Evolutionary conservation across 495 filamentous ascomycete genomes (phyloP), one percentile per base, ranked within the genome.

Genomic region (Penicillium riverlandense): DNA sequence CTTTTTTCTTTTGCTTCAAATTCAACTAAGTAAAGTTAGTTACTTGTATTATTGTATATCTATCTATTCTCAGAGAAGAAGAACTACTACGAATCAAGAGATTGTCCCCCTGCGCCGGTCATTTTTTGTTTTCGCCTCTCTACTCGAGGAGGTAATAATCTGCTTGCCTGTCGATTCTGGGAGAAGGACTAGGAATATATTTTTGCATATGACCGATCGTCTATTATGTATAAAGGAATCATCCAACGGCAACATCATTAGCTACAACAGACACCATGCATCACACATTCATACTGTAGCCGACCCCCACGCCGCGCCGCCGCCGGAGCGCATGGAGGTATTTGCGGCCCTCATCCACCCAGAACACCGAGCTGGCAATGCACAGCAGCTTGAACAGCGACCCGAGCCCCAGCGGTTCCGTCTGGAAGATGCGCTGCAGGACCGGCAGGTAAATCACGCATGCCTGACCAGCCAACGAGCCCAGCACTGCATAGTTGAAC

Each of bases 391-490:
- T 69, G 12, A 86, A 49, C 38, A 96, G 61, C 72, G 96, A 92
- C 35, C 71, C 58, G 0, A 88, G 52, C 14, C 79, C 69, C 13
- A 98, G 67, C 2, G 89, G 81, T 63, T 98, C 92, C 1, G 92
- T 98, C 71, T 96, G 90, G 69, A 97, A 97, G 16, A 96, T 81
- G 34, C 84, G 77, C 67, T 98, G 92, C 57, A 97, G 65, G 69
- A 88, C 86, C 0, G 92, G 92, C 35, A 96, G 80, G 60, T 96
- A 97, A 39, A 98, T 87, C 37, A 98, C 94, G 38, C 86, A 75
- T 38, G 89, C 65, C 62, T 98, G 92, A 7, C 92, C 90, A 13
- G 83, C 70, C 12, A 98, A 60, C 50, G 86, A 91, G 14, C 88
- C 79, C 2, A 83, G 76, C 1, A 98, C 91, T 2, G 90, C 88